These are phyloP conservation scores for Phaeosphaeria sp. DNA, from an alignment of 2,329 filamentous ascomycete species.

Conservation along the genomic window DNA sequence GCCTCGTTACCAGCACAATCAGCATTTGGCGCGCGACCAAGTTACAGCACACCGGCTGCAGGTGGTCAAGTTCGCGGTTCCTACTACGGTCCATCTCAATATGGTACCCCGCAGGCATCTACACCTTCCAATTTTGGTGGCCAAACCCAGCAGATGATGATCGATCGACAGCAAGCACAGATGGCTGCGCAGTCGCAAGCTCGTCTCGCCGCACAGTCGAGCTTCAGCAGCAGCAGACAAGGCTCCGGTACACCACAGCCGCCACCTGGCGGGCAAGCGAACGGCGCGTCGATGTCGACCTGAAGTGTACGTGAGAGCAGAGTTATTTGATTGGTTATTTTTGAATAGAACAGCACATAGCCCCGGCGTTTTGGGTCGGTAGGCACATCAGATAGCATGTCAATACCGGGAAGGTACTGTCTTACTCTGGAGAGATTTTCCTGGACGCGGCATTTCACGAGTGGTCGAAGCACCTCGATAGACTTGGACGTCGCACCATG, in stretches of 20 bases:
- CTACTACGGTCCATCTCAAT: constrained; percentile 44
- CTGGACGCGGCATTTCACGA: neutral
- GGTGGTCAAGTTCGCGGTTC: constrained; percentile 41
- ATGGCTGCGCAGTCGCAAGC: constrained; percentile 43
- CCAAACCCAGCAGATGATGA: constrained; percentile 45
- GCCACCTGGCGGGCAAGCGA: constrained; percentile 33
- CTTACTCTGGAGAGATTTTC: neutral
- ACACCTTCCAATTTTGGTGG: constrained; percentile 23
- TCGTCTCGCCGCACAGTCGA: constrained; percentile 44
- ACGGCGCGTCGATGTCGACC: constrained; percentile 36
- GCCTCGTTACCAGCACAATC: constrained; percentile 29
- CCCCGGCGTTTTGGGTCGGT: constrained; percentile 19
- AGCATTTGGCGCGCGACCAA: constrained; percentile 35
- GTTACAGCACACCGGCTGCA: constrained; percentile 35
- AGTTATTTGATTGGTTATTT: neutral
- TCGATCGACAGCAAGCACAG: constrained; percentile 44
- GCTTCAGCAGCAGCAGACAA: constrained; percentile 40
- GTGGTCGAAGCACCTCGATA: neutral
- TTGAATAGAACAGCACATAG: constrained; percentile 22
- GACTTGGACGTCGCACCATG: too few relatives aligned
- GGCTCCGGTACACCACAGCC: constrained; percentile 48
- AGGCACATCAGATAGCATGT: neutral
- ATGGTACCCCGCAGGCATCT: constrained; percentile 38
- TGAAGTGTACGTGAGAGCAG: constrained; percentile 3
- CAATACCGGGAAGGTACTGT: neutral